phyloP scores from a whole-genome alignment of 257 asterid species.

The Catharanthus roseus region DNA sequence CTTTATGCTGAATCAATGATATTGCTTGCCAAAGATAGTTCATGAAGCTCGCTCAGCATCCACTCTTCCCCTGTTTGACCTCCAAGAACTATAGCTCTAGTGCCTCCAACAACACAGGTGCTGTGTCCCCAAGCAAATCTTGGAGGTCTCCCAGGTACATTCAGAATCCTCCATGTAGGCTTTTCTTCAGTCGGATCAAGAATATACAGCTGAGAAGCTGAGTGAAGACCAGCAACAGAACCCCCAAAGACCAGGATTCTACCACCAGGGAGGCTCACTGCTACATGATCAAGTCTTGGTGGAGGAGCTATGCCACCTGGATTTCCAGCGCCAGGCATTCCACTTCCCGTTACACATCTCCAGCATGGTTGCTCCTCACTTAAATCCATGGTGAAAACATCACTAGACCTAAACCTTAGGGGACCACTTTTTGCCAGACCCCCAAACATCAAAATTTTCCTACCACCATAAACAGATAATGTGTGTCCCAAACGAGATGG shows the following conservation, averaged over 20 bases:
- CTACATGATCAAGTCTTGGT: conserved; percentile 95
- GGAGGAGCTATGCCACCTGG: conserved; percentile 97
- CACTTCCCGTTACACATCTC: conserved; percentile 86
- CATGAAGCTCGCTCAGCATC: conserved; percentile 90
- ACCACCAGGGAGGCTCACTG: conserved; percentile 88
- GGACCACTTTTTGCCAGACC: conserved; percentile 83
- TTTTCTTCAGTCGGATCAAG: conserved; percentile 93
- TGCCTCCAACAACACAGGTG: conserved; percentile 90
- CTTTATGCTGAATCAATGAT: conserved; percentile 18
- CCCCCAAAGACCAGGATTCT: conserved; percentile 84
- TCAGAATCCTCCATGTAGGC: conserved; percentile 93
- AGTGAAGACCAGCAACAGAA: conserved; percentile 95
- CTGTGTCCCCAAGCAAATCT: conserved; percentile 95
- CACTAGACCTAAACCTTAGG: conserved; percentile 83
- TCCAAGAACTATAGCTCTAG: conserved; percentile 85
- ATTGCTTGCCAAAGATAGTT: conserved; percentile 70
- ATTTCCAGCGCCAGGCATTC: conserved; percentile 94
- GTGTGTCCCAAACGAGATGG: conserved; percentile 94
- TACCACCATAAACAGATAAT: conserved; percentile 68
- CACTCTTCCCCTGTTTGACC: conserved; percentile 96
- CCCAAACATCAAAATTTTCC: conserved; percentile 90
- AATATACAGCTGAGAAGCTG: conserved; percentile 87
- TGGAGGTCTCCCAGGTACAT: conserved; percentile 83
- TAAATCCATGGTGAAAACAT: conserved; percentile 86
- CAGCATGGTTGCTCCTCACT: conserved; percentile 88